These are phyloP conservation scores for Sugiyamaella valdiviana DNA, from an alignment of 805 yeast species.

Conservation along the genomic window DNA sequence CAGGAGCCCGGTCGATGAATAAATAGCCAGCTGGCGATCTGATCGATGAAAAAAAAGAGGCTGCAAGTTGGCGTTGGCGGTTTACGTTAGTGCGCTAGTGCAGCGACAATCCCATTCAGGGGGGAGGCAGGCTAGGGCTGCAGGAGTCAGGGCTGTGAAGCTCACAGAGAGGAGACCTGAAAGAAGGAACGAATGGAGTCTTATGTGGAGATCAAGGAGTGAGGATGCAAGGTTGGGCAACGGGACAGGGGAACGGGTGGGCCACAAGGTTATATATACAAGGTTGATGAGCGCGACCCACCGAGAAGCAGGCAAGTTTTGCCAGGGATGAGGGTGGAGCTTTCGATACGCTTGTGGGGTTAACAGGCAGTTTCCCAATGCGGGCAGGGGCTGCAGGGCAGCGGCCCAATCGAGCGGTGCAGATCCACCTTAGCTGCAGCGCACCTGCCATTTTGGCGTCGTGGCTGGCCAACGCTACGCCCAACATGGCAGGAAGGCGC, in stretches of 20 bases:
- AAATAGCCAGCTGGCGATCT: not conserved
- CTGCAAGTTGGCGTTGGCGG: not conserved
- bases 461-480: not conserved
- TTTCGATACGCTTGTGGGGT: not conserved
- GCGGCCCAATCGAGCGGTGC: not conserved
- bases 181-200: too few relatives aligned
- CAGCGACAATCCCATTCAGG: not conserved
- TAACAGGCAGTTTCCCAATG: not conserved
- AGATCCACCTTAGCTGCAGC: not conserved
- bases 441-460: not conserved
- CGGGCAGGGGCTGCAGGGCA: not conserved
- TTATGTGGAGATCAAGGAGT: too few relatives aligned
- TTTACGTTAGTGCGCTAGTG: not conserved
- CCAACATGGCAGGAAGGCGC: not conserved
- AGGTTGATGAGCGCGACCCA: not conserved
- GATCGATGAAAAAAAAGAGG: not conserved
- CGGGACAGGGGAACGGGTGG: too few relatives aligned
- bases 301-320: not conserved
- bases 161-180: too few relatives aligned
- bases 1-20: not conserved
- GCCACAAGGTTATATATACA: too few relatives aligned
- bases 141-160: too few relatives aligned
- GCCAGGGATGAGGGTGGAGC: not conserved
- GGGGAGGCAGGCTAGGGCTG: too few relatives aligned
- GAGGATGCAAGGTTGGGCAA: too few relatives aligned